A percentile compares a stretch with the other conserved stretches of the same genome.
Conservation (phyloP, 2,329 filamentous ascomycete genomes). For the Hymenoscyphus occultus region DNA sequence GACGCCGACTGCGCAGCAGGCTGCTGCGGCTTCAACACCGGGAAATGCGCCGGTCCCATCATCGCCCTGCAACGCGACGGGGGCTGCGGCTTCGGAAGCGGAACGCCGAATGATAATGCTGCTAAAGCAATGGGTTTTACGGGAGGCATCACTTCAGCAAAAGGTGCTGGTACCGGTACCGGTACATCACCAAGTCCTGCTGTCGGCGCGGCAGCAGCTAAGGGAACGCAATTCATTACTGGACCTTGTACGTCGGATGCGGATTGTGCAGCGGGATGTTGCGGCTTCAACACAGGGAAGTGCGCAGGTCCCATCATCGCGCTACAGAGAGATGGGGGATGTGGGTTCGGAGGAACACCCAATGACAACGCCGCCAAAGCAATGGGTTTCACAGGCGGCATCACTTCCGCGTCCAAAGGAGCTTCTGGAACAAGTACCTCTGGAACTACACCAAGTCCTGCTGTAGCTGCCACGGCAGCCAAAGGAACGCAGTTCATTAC, state of each 20-base stretch:
- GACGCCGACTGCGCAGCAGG: slow-evolving; percentile 20
- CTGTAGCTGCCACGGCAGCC: slow-evolving; percentile 1
- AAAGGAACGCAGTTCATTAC: slow-evolving; percentile 38
- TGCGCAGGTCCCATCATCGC: slow-evolving; percentile 37
- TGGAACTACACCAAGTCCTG: background rate
- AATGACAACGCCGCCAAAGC: slow-evolving; percentile 18
- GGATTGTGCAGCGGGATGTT: slow-evolving; percentile 36
- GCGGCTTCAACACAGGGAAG: slow-evolving; percentile 29
- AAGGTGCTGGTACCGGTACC: slow-evolving; percentile 1
- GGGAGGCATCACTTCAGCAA: slow-evolving; percentile 7
- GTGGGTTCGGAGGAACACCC: slow-evolving; percentile 32
- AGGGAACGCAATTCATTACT: slow-evolving; percentile 38
- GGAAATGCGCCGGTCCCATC: slow-evolving; percentile 37
- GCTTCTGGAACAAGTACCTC: background rate
- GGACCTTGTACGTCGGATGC: slow-evolving; percentile 36
- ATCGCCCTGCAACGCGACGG: slow-evolving; percentile 36
- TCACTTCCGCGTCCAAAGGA: slow-evolving; percentile 2
- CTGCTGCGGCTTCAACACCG: slow-evolving; percentile 25
- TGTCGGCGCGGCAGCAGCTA: slow-evolving; percentile 2
- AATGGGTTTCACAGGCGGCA: slow-evolving; percentile 13
- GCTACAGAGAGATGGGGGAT: slow-evolving; percentile 37
- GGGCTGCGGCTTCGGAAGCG: slow-evolving; percentile 36
- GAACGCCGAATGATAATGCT: slow-evolving; percentile 18
- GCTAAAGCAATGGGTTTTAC: slow-evolving; percentile 14
- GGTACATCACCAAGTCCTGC: background rate